phyloP scores from a whole-genome alignment of 1,284 basidiomycete species.

The Fereydounia khargensis region DNA sequence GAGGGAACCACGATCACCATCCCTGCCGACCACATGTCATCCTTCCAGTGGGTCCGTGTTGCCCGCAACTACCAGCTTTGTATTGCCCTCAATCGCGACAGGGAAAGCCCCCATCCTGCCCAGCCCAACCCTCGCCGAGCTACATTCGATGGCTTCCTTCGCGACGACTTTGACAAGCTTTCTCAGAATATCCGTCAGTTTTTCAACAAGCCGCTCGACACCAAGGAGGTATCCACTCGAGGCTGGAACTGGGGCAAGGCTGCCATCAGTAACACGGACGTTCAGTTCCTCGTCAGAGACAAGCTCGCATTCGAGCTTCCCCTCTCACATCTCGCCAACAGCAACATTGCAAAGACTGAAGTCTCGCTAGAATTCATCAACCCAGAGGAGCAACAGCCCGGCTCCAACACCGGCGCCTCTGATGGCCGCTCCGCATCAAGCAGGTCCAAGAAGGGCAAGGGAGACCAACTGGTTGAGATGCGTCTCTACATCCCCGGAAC shows the following conservation, averaged over 20 bases:
- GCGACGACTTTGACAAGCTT: conserved; percentile 66
- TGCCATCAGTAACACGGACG: conserved; percentile 66
- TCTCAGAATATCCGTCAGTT: conserved; percentile 59
- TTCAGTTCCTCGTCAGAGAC: conserved; percentile 88
- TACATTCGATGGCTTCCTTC: conserved; percentile 89
- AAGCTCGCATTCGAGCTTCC: conserved; percentile 91
- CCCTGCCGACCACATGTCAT: conserved; percentile 41
- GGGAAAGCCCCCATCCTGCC: conserved; percentile 43
- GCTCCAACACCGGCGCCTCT: conserved; percentile 52
- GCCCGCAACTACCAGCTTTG: conserved; percentile 88
- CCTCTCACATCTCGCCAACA: conserved; percentile 83
- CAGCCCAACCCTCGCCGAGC: conserved; percentile 61
- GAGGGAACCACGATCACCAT: conserved; percentile 39
- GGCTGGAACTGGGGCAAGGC: conserved; percentile 97
- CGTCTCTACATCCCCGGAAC: conserved; percentile 92
- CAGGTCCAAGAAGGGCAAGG: conserved; percentile 38
- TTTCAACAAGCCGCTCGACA: conserved; percentile 83
- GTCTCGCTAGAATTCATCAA: conserved; percentile 90
- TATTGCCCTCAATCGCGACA: conserved; percentile 73
- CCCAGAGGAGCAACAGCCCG: conserved; percentile 58
- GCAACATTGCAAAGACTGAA: conserved; percentile 95
- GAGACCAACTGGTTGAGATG: conserved; percentile 83
- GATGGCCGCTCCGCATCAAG: background rate
- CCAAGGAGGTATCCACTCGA: conserved; percentile 80
- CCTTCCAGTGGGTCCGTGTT: conserved; percentile 61